Base-by-base conservation (phyloP, 1,139 yeast species). In the Tardiomyces digboiensis region DNA sequence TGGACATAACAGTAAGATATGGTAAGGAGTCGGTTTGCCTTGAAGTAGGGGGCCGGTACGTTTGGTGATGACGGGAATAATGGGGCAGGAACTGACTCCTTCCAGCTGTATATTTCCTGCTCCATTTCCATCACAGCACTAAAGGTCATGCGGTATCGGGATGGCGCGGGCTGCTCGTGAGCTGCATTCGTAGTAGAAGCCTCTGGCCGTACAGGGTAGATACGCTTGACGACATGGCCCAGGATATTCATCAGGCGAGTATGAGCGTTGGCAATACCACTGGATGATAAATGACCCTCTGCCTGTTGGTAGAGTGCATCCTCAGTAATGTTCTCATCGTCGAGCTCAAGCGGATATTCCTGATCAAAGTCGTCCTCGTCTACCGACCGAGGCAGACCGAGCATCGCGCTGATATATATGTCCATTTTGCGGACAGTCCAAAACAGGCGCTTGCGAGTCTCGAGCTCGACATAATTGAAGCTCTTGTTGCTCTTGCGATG, bases 361-460 rank as follows among this genome's bases (percentile, higher is more conserved):
- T 89, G 97, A 65, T 88, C 96, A 58, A 85, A 83, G 57, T 88
- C 96, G 51, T 82, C 88, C 48, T 82, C 86, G 42, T 71, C 63
- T 5, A 65, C 57, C 50, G 75, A 70, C 52, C 91, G 69, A 1
- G 97, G 97, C 45, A 88, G 68, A 1, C 97, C 97, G 49, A 89
- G 64, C 73, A 89, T 80, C 2, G 95, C 86, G 61, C 87, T 87
- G 48, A 87, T 85, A 59, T 88, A 88, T 41, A 88, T 79, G 58
- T 89, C 97, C 88, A 88, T 80, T 59, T 88, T 88, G 60, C 87
- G 82, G 50, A 89, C 82, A 1, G 96, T 84, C 78, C 86, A 88
- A 58, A 88, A 88, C 29, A 88, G 66, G 50, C 97, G 71, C 59
- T 86, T 88, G 47, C 97, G 70, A 36, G 87, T 84, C 59, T 89